A percentile compares a stretch with the other conserved stretches of the same genome.
These are phyloP conservation scores for Blumeriella jaapii DNA, from an alignment of 2,329 filamentous ascomycete species.

Conservation along the genomic window DNA sequence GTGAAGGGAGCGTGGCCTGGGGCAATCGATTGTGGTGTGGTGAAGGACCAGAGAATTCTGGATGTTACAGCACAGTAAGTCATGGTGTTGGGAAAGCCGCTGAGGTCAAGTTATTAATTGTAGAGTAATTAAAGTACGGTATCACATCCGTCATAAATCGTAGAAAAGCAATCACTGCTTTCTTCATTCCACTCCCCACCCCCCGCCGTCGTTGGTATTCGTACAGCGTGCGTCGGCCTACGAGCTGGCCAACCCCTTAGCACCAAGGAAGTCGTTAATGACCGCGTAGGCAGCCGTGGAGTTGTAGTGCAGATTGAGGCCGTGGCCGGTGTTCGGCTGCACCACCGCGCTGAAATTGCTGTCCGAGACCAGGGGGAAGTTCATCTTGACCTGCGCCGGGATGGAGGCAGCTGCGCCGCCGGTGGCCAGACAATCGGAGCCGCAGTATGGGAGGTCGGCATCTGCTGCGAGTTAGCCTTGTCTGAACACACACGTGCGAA, in stretches of 20 bases:
- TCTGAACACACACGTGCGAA: neutral
- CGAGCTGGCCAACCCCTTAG: slow-evolving; percentile 7
- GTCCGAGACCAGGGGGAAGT: slow-evolving; percentile 28
- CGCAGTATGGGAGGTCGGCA: slow-evolving; percentile 45
- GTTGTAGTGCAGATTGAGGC: slow-evolving; percentile 34
- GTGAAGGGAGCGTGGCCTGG: too few species aligned
- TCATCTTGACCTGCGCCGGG: slow-evolving; percentile 26
- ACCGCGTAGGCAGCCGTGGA: slow-evolving; percentile 28
- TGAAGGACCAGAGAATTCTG: too few species aligned
- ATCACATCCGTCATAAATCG: too few species aligned
- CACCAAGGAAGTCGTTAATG: slow-evolving; percentile 28
- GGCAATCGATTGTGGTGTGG: too few species aligned
- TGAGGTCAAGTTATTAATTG: too few species aligned
- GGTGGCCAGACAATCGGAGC: slow-evolving; percentile 44
- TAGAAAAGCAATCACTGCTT: too few species aligned
- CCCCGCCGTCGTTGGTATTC: neutral
- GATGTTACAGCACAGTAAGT: too few species aligned
- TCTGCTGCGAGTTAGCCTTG: slow-evolving; percentile 7
- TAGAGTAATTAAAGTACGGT: too few species aligned
- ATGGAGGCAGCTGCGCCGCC: slow-evolving; percentile 19
- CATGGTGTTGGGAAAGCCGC: too few species aligned
- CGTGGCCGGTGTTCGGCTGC: slow-evolving; percentile 40
- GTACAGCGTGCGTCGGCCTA: neutral
- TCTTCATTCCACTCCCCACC: neutral
- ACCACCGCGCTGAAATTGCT: slow-evolving; percentile 41